Evolutionary conservation across 1,284 basidiomycete genomes (phyloP).

Genomic region (Cutaneotrichosporon sp.): DNA sequence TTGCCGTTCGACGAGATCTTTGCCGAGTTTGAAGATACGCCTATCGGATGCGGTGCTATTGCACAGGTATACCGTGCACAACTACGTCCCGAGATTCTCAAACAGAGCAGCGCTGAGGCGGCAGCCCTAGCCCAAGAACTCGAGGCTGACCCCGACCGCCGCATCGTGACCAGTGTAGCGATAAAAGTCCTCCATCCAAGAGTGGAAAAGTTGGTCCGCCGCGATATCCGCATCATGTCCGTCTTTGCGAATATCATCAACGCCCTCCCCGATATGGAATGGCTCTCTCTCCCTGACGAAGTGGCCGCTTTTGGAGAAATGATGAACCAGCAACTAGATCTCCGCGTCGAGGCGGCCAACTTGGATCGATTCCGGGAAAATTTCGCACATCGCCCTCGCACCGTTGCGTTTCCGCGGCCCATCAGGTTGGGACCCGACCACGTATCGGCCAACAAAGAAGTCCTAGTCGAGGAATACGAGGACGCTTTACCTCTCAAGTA

Average conservation of each 20-base stretch:
- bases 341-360: conserved; percentile 88
- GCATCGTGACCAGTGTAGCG: conserved; percentile 78
- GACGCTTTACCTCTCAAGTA: conserved; percentile 87
- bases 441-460: conserved; percentile 58
- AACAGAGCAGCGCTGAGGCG: conserved; percentile 48
- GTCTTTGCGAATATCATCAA: conserved; percentile 84
- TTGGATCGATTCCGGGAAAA: conserved; percentile 81
- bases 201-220: conserved; percentile 43
- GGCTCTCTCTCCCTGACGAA: conserved; percentile 95
- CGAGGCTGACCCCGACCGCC: conserved; percentile 23
- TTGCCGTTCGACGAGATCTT: conserved; percentile 84
- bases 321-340: conserved; percentile 94
- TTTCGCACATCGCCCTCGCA: conserved; percentile 71
- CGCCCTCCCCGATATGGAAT: conserved; percentile 86
- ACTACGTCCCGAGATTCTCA: conserved; percentile 77
- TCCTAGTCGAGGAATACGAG: conserved; percentile 90
- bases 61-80: conserved; percentile 91
- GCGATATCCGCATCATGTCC: conserved; percentile 69
- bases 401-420: conserved; percentile 86
- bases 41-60: conserved; percentile 97
- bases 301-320: conserved; percentile 92
- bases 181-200: conserved; percentile 83
- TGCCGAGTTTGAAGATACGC: conserved; percentile 78
- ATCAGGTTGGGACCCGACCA: conserved; percentile 53
- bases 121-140: conserved; percentile 49